Evolutionary conservation across 139 green algal genomes (phyloP).

Genomic region (Mesotaenium endlicherianum): DNA sequence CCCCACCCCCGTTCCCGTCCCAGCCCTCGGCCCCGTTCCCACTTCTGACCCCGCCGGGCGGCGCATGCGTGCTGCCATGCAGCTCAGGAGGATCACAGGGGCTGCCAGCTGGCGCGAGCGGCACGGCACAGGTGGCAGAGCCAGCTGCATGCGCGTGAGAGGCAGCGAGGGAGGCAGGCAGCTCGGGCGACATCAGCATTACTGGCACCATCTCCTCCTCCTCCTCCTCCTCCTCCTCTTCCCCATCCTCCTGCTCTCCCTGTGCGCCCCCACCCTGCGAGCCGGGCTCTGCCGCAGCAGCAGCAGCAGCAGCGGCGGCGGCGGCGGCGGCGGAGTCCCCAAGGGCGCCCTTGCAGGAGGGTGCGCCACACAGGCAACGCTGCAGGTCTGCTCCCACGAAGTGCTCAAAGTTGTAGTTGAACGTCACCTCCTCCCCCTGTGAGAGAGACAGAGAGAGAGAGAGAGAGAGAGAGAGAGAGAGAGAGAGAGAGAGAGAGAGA

Average conservation of each 20-base stretch:
- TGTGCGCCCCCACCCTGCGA: background rate
- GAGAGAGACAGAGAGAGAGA: background rate
- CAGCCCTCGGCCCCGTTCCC: background rate
- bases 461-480: background rate
- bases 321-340: background rate
- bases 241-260: background rate
- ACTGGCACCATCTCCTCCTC: background rate
- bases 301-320: slow-evolving; percentile 8
- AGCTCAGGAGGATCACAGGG: no score
- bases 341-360: slow-evolving; percentile 2
- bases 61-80: no score
- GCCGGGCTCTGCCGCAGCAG: background rate
- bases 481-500: background rate
- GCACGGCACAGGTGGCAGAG: no score
- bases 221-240: background rate
- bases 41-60: background rate
- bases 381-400: slow-evolving; percentile 14
- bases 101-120: no score
- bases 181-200: no score
- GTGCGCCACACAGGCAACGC: slow-evolving; percentile 21
- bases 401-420: slow-evolving; percentile 98
- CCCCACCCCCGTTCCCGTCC: background rate
- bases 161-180: no score
- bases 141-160: no score
- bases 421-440: slow-evolving; percentile 86